phyloP scores from a whole-genome alignment of 2,329 filamentous ascomycete genomes.

The Amauroascus niger region DNA sequence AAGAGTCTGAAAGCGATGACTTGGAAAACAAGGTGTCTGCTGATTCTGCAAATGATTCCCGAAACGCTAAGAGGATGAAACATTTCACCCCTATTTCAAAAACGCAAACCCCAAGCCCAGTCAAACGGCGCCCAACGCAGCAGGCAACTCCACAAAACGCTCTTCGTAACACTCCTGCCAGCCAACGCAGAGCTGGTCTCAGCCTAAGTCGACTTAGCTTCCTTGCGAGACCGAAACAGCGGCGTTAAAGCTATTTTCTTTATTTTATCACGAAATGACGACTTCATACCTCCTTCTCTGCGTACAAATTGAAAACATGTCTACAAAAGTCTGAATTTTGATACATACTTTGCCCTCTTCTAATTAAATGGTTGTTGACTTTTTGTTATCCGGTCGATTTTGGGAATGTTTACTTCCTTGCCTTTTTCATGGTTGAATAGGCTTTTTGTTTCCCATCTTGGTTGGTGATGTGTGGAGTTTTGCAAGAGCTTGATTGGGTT shows the following conservation, averaged over 20 bases:
- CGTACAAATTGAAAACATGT: neutral
- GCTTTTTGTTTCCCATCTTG: neutral
- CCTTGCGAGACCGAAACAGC: conserved; percentile 39
- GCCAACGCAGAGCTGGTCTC: conserved; percentile 27
- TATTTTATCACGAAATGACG: neutral
- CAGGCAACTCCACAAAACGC: conserved; percentile 24
- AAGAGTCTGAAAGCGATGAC: conserved; percentile 27
- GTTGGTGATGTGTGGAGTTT: neutral
- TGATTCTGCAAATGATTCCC: conserved; percentile 21
- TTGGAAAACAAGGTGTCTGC: conserved; percentile 28
- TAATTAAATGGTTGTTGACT: neutral
- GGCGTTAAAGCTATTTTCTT: conserved; percentile 19
- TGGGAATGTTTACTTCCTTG: neutral
- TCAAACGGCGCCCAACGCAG: conserved; percentile 22
- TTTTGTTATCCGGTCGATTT: too few relatives aligned
- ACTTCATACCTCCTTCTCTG: neutral
- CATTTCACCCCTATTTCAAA: conserved; percentile 19
- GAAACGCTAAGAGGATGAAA: conserved; percentile 30
- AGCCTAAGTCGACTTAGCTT: conserved; percentile 41
- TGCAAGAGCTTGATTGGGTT: neutral
- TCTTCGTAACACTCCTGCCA: conserved; percentile 23
- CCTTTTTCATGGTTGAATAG: neutral
- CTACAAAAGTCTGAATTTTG: neutral
- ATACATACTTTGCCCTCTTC: neutral
- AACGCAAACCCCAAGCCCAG: conserved; percentile 26